These are phyloP conservation scores for Ascochyta clinopodiicola DNA, from an alignment of 2,329 filamentous ascomycete genomes.

Conservation along the genomic window DNA sequence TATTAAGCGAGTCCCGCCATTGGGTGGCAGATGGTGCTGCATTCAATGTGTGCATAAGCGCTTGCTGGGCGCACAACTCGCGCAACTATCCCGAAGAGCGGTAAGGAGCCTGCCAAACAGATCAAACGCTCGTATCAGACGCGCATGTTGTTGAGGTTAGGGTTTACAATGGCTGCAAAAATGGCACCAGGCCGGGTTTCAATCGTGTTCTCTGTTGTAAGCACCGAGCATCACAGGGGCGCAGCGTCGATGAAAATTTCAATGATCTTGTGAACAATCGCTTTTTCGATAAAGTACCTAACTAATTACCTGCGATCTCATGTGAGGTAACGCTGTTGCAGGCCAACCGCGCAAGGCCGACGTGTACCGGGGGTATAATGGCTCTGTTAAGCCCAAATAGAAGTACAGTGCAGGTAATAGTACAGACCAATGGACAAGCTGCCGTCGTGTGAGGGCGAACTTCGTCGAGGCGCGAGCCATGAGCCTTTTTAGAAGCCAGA, in stretches of 20 bases:
- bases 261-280: slow-evolving; percentile 28
- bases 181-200: background rate
- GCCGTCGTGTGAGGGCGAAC: slow-evolving; percentile 16
- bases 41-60: slow-evolving; percentile 48
- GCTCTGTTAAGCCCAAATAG: slow-evolving; percentile 40
- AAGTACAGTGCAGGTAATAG: slow-evolving; percentile 52
- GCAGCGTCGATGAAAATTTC: background rate
- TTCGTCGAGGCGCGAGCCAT: slow-evolving; percentile 47
- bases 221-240: background rate
- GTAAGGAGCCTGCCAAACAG: slow-evolving; percentile 41
- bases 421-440: slow-evolving; percentile 44
- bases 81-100: slow-evolving; percentile 49
- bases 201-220: background rate
- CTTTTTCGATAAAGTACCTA: slow-evolving; percentile 47
- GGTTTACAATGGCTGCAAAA: slow-evolving; percentile 1
- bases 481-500: slow-evolving; percentile 40
- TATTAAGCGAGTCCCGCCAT: slow-evolving; percentile 31
- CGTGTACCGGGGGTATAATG: slow-evolving; percentile 43
- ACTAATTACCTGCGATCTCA: slow-evolving; percentile 39
- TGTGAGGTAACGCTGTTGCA: slow-evolving; percentile 38
- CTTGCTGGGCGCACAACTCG: slow-evolving; percentile 31
- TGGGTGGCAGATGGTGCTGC: slow-evolving; percentile 35
- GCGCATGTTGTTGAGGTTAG: slow-evolving; percentile 9
- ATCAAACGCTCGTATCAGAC: slow-evolving; percentile 27
- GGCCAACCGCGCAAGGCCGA: slow-evolving; percentile 29